Conservation (phyloP, 139 green algal genomes). For the Closterium sp. region DNA sequence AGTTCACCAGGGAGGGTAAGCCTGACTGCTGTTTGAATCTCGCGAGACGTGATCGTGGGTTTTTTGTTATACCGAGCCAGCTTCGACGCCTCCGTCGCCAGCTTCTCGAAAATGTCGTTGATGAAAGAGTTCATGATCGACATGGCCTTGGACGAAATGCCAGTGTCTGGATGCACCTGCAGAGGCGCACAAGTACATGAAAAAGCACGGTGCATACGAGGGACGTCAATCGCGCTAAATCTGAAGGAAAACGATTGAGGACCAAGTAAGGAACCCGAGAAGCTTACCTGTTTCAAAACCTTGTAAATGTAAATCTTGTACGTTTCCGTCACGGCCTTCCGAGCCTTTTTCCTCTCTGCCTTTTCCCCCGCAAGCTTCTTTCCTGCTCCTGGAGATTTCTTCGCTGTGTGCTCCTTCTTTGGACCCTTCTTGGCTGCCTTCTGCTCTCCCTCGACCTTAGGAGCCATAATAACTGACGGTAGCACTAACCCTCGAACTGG, state of each 20-base stretch:
- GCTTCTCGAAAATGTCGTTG: constrained; percentile 92
- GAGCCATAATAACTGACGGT: not conserved
- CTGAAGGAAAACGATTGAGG: not conserved
- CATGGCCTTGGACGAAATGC: constrained; percentile 80
- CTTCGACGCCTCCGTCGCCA: constrained; percentile 74
- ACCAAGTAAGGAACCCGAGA: not conserved
- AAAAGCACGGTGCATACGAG: not conserved
- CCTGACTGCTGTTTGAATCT: constrained; percentile 79
- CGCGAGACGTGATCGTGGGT: constrained; percentile 72
- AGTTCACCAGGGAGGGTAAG: constrained; percentile 80
- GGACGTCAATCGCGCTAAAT: not conserved
- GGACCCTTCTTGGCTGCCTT: constrained; percentile 41
- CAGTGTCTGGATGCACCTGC: constrained; percentile 83
- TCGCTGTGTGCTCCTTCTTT: constrained; percentile 42
- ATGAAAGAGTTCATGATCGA: constrained; percentile 93
- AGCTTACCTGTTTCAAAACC: constrained; percentile 76
- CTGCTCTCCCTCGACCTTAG: constrained; percentile 2
- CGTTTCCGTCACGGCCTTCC: constrained; percentile 75
- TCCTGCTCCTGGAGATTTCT: constrained; percentile 47
- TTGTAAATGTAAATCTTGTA: constrained; percentile 99
- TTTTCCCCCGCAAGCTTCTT: constrained; percentile 59
- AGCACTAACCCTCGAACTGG: not conserved
- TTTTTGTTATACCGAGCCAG: constrained; percentile 82
- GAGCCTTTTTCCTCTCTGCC: constrained; percentile 51
- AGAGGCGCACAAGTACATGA: constrained; percentile 43